A percentile compares a stretch with the other conserved stretches of the same genome.
phyloP scores from a whole-genome alignment of 140 eudicot genomes.

The Stevia rebaudiana region DNA sequence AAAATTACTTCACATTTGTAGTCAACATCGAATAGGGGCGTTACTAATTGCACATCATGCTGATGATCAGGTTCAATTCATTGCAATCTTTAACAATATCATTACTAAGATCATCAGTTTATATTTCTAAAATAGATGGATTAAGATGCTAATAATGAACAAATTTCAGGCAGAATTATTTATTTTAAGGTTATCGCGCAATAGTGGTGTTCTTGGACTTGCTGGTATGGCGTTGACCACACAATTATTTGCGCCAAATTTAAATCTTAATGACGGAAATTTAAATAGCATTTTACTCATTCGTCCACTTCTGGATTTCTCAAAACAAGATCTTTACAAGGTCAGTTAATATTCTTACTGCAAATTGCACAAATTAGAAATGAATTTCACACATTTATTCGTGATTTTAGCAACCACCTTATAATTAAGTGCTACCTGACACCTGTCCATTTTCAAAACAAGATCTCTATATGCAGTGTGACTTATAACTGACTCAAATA shows the following conservation, averaged over 20 bases:
- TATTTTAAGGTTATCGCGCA: slow-evolving; percentile 77
- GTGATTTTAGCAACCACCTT: not conserved
- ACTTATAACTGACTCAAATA: not conserved
- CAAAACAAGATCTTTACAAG: slow-evolving; percentile 81
- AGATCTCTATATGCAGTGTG: not conserved
- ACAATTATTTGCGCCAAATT: slow-evolving; percentile 47
- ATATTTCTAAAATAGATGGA: not conserved
- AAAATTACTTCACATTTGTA: slow-evolving; percentile 49
- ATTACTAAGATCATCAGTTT: not conserved
- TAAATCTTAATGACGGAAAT: slow-evolving; percentile 26
- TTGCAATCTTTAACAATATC: not conserved
- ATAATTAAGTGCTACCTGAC: not conserved
- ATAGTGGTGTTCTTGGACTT: slow-evolving; percentile 96
- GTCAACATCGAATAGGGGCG: slow-evolving; percentile 46
- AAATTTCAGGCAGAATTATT: slow-evolving; percentile 73
- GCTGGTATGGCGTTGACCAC: slow-evolving; percentile 90
- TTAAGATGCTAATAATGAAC: slow-evolving; percentile 6
- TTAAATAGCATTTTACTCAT: slow-evolving; percentile 54
- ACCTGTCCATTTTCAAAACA: not conserved
- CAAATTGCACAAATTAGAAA: not conserved
- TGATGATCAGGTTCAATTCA: slow-evolving; percentile 72
- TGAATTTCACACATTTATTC: not conserved
- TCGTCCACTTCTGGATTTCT: slow-evolving; percentile 77
- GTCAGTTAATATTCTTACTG: slow-evolving; percentile 23
- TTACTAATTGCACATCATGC: slow-evolving; percentile 82